Evolutionary conservation across 2,329 filamentous ascomycete species (phyloP), one percentile per base, ranked within the genome.

Genomic region (Didymella exigua): DNA sequence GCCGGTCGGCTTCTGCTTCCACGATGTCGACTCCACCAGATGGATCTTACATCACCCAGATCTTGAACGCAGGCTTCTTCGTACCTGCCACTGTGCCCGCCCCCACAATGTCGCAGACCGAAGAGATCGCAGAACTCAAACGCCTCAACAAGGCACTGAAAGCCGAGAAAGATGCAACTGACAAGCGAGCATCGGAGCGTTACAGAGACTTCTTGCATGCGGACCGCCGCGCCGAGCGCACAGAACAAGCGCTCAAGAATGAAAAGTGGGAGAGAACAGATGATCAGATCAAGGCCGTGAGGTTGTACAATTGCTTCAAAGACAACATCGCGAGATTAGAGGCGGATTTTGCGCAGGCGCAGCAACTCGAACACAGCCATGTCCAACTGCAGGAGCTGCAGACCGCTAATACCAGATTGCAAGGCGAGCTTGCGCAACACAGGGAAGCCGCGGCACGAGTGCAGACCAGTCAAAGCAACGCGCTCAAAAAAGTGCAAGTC

Each of bases 191-290:
- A n/a, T 19, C 19, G 5, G 37, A 21, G 10, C 54, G 48, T 9
- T 27, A 48, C 27, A 27, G 7, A 10, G 26, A 51, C 1, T 33
- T 51, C 42, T 38, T 38, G 31, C 43, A 47, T 18, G 43, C 47
- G 16, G 34, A 42, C 18, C 54, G 48, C 10, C 48, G 33, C 19
- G 54, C 54, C 6, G 52, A 55, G 30, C 52, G 47, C 11, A 30
- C 46, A 29, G 46, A 50, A 21, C 24, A 26, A 31, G 41, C 41
- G 4, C 29, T 45, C 3, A 24, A 18, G 14, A 40, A 36, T n/a
- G 52, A 49, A 8, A 23, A 5, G 0, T 16, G n/a, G 27, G 47
- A 37, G 19, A 45, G 36, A 21, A 13, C 11, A 8, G 41, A 33
- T n/a, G 42, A 33, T 8, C 11, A 38, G 18, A 16, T 34, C 14